These are phyloP conservation scores for Yamagishiella unicocca DNA, from an alignment of 139 green algal species.

Conservation along the genomic window DNA sequence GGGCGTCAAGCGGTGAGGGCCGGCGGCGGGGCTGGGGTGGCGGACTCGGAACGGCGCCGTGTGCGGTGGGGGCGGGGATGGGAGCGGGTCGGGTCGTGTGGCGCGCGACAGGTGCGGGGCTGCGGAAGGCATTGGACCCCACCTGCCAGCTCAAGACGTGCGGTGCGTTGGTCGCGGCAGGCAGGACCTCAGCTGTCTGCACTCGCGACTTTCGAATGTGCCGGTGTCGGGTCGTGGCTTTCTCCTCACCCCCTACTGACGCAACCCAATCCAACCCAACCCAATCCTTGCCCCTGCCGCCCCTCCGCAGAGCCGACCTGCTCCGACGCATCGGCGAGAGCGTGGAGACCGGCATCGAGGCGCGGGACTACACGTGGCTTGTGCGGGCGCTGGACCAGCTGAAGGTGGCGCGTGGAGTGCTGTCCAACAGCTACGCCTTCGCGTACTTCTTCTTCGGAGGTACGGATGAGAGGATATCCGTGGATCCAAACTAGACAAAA, in stretches of 20 bases:
- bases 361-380: constrained; percentile 68
- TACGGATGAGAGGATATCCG: neutral
- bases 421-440: constrained; percentile 89
- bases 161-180: no score
- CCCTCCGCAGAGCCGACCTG: constrained; percentile 49
- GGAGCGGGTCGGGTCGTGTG: no score
- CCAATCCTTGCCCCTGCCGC: neutral
- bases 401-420: constrained; percentile 70
- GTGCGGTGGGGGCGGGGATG: no score
- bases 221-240: no score
- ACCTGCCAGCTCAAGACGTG: no score
- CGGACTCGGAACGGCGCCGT: neutral
- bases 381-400: constrained; percentile 80
- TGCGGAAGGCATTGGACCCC: no score
- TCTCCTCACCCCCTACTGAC: no score
- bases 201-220: no score
- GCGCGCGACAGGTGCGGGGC: no score
- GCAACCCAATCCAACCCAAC: no score
- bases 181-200: no score
- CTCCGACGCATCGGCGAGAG: constrained; percentile 55
- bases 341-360: constrained; percentile 69
- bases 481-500: no score
- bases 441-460: constrained; percentile 93
- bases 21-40: neutral
- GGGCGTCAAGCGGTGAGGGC: constrained; percentile 45